These are phyloP conservation scores for Wickerhamiella lipophila DNA, from an alignment of 805 yeast species.

Conservation along the genomic window DNA sequence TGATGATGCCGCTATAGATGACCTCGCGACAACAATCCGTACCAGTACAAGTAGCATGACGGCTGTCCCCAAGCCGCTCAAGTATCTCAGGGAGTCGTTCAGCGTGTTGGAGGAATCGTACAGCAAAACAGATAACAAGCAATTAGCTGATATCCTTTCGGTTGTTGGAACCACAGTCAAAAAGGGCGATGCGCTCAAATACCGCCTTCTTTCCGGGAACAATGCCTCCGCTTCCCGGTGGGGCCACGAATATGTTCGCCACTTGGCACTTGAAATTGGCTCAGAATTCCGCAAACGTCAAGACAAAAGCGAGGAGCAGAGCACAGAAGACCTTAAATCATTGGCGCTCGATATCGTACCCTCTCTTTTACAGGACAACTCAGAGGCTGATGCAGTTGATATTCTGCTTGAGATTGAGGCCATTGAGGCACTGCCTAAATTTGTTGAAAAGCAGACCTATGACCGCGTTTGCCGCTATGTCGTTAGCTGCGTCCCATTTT, in stretches of 20 bases:
- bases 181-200: slow-evolving; percentile 58
- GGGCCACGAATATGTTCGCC: slow-evolving; percentile 98
- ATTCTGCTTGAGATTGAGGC: slow-evolving; percentile 77
- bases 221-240: slow-evolving; percentile 53
- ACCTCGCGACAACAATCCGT: slow-evolving; percentile 64
- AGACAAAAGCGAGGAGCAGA: slow-evolving; percentile 10
- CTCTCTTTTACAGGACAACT: slow-evolving; percentile 82
- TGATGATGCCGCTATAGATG: slow-evolving; percentile 40
- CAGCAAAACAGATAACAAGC: slow-evolving; percentile 33
- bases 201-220: slow-evolving; percentile 50
- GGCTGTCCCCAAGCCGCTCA: slow-evolving; percentile 97
- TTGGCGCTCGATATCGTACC: slow-evolving; percentile 74
- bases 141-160: slow-evolving; percentile 76
- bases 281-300: slow-evolving; percentile 54
- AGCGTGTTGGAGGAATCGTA: slow-evolving; percentile 52
- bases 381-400: slow-evolving; percentile 98
- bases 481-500: slow-evolving; percentile 90
- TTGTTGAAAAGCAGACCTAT: slow-evolving; percentile 72
- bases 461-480: slow-evolving; percentile 86
- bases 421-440: slow-evolving; percentile 68
- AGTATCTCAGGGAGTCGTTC: slow-evolving; percentile 82
- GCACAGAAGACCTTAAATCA: slow-evolving; percentile 37
- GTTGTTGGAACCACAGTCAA: slow-evolving; percentile 75
- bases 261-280: slow-evolving; percentile 89
- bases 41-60: slow-evolving; percentile 98